phyloP scores from a whole-genome alignment of 805 yeast genomes.

The Schizosaccharomyces cryophilus region DNA sequence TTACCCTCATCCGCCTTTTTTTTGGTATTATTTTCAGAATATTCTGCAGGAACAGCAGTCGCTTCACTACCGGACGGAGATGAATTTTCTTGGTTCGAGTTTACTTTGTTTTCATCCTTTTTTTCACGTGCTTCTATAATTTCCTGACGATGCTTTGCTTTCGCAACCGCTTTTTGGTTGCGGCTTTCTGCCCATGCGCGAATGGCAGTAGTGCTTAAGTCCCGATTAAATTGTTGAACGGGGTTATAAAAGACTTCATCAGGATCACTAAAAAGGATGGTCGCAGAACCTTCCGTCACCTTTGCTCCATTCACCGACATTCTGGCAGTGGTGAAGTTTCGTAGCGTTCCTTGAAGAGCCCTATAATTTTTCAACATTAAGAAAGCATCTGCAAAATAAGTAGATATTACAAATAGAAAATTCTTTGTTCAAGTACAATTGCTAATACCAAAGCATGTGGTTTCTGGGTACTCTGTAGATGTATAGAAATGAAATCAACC shows the following conservation, averaged over 20 bases:
- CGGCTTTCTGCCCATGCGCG: conserved; percentile 54
- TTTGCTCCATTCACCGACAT: neutral
- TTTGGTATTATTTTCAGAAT: neutral
- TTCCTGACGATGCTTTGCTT: neutral
- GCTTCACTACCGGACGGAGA: neutral
- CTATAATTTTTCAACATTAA: too few relatives aligned
- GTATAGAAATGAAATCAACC: too few relatives aligned
- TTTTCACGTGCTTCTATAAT: conserved; percentile 6
- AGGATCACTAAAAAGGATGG: conserved; percentile 55
- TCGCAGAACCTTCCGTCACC: conserved; percentile 55
- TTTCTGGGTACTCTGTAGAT: too few relatives aligned
- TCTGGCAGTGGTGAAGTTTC: neutral
- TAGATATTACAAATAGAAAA: too few relatives aligned
- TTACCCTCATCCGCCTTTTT: conserved; percentile 5
- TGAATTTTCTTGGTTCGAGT: conserved; percentile 3
- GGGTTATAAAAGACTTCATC: conserved; percentile 84
- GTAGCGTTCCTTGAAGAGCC: neutral
- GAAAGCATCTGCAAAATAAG: too few relatives aligned
- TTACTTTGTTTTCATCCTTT: conserved; percentile 7
- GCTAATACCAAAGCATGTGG: too few relatives aligned
- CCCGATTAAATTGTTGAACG: conserved; percentile 89
- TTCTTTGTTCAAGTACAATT: too few relatives aligned
- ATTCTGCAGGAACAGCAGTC: neutral
- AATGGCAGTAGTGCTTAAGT: conserved; percentile 61
- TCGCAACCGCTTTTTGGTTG: neutral